Base-by-base conservation (phyloP, 345 rosid species). In the Moricandia moricandioides region DNA sequence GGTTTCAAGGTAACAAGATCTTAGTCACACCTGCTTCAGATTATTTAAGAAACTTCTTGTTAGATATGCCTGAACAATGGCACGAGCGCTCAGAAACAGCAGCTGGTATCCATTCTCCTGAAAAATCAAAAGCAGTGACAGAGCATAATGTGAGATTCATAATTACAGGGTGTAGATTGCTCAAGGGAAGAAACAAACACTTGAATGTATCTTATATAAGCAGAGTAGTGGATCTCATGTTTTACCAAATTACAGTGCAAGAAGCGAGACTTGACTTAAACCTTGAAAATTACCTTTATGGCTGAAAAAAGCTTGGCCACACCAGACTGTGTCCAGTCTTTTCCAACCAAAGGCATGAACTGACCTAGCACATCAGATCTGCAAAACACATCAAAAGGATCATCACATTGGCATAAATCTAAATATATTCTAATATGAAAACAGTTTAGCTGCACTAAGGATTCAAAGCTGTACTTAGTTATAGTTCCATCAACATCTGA, bases 401-500 rank as follows among this genome's bases (percentile, higher is more conserved):
- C 65, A 62, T 65, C 60, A 72, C 37, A 54, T 39, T 10, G n/a
- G 45, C 64, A 31, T 7, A 58, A 14, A 13, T 71, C n/a, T 45
- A 11, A 24, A 34, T 67, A 55, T 24, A 10, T 60, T 14, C 8
- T 43, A 72, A 66, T 37, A 60, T 35, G 24, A 62, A 47, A 70
- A 76, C 18, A 45, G 31, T 30, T 62, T 3, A 30, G 58, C 13
- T 12, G 11, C 49, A 29, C 2, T 57, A 51, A 47, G 75, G 67
- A 24, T 27, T 65, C 34, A 64, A 69, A 45, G 45, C 67, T 86
- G 43, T 82, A 93, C 98, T 86, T 93, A 62, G 98, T 93, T 85
- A 93, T 93, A 56, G 98, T 93, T 77, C 98, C 97, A 79, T 93
- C 98, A 57, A 93, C 98, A 72, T 93, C 98, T 57, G 98, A 93